phyloP scores from a whole-genome alignment of 352 stramenopile genomes.

The Globisporangium okanoganense region DNA sequence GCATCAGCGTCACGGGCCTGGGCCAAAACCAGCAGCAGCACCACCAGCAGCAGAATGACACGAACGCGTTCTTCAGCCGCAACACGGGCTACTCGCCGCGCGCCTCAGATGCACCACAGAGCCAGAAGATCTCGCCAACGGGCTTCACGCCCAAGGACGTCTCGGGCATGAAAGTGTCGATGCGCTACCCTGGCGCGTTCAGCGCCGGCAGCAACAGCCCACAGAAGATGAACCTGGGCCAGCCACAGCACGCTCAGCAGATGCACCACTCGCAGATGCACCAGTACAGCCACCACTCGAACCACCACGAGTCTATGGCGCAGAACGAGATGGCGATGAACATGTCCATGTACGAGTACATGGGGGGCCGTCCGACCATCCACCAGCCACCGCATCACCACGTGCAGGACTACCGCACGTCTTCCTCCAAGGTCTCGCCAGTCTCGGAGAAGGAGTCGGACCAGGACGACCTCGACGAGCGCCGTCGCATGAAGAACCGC shows the following conservation, averaged over 20 bases:
- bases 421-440: constrained; percentile 44
- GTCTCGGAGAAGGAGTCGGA: constrained; percentile 67
- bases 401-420: constrained; percentile 10
- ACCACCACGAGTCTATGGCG: constrained; percentile 34
- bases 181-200: constrained; percentile 67
- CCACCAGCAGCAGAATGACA: constrained; percentile 32
- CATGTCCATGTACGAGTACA: constrained; percentile 86
- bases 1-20: constrained; percentile 55
- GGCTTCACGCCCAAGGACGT: constrained; percentile 80
- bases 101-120: constrained; percentile 30
- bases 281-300: constrained; percentile 38
- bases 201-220: constrained; percentile 32
- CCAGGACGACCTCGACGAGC: constrained; percentile 80
- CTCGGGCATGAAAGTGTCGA: constrained; percentile 63
- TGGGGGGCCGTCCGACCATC: constrained; percentile 65
- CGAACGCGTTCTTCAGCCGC: constrained; percentile 38
- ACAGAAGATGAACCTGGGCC: constrained; percentile 49
- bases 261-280: constrained; percentile 46
- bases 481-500: constrained; percentile 85
- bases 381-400: constrained; percentile 36
- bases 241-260: constrained; percentile 40
- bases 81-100: constrained; percentile 61
- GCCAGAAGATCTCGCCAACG: constrained; percentile 73
- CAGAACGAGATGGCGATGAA: constrained; percentile 67
- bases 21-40: constrained; percentile 20